These are phyloP conservation scores for Pisolithus albus DNA, from an alignment of 768 basidiomycete species.

Conservation along the genomic window DNA sequence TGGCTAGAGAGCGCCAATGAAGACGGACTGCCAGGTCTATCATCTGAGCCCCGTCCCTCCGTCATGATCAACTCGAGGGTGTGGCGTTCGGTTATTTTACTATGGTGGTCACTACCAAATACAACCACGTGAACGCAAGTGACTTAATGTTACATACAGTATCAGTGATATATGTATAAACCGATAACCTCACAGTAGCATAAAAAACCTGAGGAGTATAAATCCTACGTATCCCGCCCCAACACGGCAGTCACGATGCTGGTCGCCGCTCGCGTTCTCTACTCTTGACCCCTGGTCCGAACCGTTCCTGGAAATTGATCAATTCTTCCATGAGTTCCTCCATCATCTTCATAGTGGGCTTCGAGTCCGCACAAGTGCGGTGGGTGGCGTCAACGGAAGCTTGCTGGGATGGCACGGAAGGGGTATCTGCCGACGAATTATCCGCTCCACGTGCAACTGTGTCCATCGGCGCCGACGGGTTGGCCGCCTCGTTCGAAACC, in stretches of 20 bases:
- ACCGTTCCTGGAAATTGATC: constrained; percentile 82
- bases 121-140: background rate
- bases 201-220: no score
- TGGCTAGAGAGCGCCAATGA: constrained; percentile 12
- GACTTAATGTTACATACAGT: constrained; percentile 4
- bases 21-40: background rate
- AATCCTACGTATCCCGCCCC: no score
- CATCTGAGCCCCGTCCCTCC: background rate
- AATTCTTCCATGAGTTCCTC: constrained; percentile 88
- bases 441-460: constrained; percentile 21
- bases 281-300: constrained; percentile 51
- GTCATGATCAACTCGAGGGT: constrained; percentile 2
- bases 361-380: constrained; percentile 4
- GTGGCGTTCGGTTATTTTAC: constrained; percentile 16
- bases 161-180: background rate
- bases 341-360: constrained; percentile 72
- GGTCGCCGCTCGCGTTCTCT: constrained; percentile 49
- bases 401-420: constrained; percentile 11
- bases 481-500: constrained; percentile 4
- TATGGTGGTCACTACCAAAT: no score
- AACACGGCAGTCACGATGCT: constrained; percentile 20
- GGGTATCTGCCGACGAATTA: constrained; percentile 6
- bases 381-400: constrained; percentile 4
- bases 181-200: no score
- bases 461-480: constrained; percentile 10